Evolutionary conservation across 352 stramenopile species (phyloP), one percentile per base, ranked within the genome.

Genomic region (Phytophthora tubulina): DNA sequence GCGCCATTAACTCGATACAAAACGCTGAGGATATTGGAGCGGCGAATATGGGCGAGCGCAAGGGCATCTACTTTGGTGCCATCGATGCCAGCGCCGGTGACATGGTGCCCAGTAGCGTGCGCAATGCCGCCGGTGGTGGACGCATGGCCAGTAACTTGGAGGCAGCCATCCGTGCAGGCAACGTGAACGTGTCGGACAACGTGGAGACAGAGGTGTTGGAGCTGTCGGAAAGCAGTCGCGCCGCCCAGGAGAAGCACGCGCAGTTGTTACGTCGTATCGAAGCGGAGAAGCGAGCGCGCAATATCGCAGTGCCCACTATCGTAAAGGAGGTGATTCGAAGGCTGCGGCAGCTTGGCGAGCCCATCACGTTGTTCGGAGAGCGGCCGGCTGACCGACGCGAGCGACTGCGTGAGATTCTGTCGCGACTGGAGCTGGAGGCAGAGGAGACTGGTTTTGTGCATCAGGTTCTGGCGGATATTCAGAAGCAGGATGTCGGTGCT

Each of bases 311-410:
- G 15, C 97, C 97, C 27, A 99, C 97, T 4, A 90, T 92, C 38
- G 85, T 94, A 1, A 81, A 96, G 13, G 90, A 99, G 62, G 95
- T 99, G 17, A 89, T 97, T 30, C 72, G 84, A 38, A 83, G 88
- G 10, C 80, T 99, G 56, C 95, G 97, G 17, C 78, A 90, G 69
- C 75, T 98, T 42, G 90, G 95, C 4, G 82, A 98, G 36, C 97
- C 97, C 15, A 89, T 99, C 32, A 97, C 95, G 67, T 82, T 99
- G 11, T 99, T 99, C 78, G 97, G 97, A 30, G 97, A 99, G 74
- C 90, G 97, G 39, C 87, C 94, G 9, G 97, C 95, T 2, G 96
- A 99, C 76, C 92, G 98, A 21, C 92, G 97, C 33, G 91, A 98
- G 73, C 93, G 97, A 36, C 77, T 99, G 63, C 89, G 95, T 11